Evolutionary conservation across 352 stramenopile species (phyloP).

Genomic region (Heterotrichella gracilis): DNA sequence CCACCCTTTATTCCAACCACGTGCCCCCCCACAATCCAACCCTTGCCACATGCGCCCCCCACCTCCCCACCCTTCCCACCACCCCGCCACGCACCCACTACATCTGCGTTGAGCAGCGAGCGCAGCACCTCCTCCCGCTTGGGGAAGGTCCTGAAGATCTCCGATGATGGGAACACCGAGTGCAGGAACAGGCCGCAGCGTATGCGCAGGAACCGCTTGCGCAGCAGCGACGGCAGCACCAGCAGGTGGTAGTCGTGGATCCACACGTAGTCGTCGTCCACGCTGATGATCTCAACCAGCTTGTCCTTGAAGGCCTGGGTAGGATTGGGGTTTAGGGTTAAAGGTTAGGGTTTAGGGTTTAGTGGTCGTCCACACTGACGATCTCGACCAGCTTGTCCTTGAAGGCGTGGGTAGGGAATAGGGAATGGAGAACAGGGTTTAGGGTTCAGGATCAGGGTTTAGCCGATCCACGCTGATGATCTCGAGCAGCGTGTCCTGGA

Average conservation of each 20-base stretch:
- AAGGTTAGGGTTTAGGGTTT: too few relatives aligned
- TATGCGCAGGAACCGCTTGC: slow-evolving; percentile 44
- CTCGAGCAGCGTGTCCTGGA: slow-evolving; percentile 50
- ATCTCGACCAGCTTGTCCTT: slow-evolving; percentile 50
- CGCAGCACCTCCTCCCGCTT: slow-evolving; percentile 64
- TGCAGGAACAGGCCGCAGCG: slow-evolving; percentile 84
- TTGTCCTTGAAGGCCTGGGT: slow-evolving; percentile 73
- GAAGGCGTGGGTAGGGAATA: slow-evolving; percentile 76
- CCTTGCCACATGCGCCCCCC: too few relatives aligned
- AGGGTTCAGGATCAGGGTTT: too few relatives aligned
- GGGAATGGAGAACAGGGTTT: too few relatives aligned
- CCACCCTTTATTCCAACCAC: too few relatives aligned
- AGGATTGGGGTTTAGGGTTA: too few relatives aligned
- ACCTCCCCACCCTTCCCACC: too few relatives aligned
- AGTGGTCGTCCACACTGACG: slow-evolving; percentile 40
- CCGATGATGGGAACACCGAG: slow-evolving; percentile 76
- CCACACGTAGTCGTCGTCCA: slow-evolving; percentile 58
- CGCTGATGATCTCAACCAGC: slow-evolving; percentile 40
- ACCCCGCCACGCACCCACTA: too few relatives aligned
- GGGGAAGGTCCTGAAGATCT: slow-evolving; percentile 78
- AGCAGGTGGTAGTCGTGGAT: slow-evolving; percentile 87
- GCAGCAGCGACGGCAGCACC: slow-evolving; percentile 69
- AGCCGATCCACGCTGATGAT: slow-evolving; percentile 41
- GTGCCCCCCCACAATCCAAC: too few relatives aligned
- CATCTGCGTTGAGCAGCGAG: slow-evolving; percentile 72